Conservation (phyloP, 352 stramenopile species). For the Pythium diclinum region DNA sequence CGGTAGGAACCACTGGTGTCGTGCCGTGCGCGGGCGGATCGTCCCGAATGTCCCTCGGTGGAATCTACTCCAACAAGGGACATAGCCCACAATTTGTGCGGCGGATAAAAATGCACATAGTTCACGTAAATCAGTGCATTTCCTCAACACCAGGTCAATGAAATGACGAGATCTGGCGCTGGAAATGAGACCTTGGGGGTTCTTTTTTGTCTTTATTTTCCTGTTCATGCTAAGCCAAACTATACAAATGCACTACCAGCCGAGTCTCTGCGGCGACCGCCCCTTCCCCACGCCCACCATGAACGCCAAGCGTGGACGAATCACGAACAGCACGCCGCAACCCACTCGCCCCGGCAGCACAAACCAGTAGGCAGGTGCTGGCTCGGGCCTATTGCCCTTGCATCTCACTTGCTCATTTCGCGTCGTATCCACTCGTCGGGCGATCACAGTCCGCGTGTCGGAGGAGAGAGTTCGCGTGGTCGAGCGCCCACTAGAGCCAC, state of each 20-base stretch:
- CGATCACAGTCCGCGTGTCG: neutral
- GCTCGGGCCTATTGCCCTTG: conserved; percentile 29
- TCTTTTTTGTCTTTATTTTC: conserved; percentile 26
- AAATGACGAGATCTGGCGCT: neutral
- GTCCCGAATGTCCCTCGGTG: conserved; percentile 30
- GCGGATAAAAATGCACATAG: conserved; percentile 9
- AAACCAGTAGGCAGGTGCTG: conserved; percentile 19
- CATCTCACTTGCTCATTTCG: conserved; percentile 12
- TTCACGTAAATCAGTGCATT: conserved; percentile 12
- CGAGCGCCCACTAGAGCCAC: conserved; percentile 17
- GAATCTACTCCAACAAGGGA: conserved; percentile 17
- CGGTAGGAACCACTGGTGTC: conserved; percentile 30
- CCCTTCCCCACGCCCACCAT: neutral
- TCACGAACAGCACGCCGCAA: neutral
- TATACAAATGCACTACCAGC: conserved; percentile 35
- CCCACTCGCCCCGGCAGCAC: conserved; percentile 23
- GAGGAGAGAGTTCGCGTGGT: neutral
- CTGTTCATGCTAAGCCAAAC: conserved; percentile 31
- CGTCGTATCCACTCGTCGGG: conserved; percentile 6
- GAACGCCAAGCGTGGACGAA: neutral
- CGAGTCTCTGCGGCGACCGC: conserved; percentile 7
- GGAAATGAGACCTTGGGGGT: conserved; percentile 2
- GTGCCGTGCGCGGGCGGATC: neutral
- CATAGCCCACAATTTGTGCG: neutral
- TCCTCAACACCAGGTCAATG: neutral